Evolutionary conservation across 106 monocot species (phyloP).

Genomic region (Dendrobium nobile): DNA sequence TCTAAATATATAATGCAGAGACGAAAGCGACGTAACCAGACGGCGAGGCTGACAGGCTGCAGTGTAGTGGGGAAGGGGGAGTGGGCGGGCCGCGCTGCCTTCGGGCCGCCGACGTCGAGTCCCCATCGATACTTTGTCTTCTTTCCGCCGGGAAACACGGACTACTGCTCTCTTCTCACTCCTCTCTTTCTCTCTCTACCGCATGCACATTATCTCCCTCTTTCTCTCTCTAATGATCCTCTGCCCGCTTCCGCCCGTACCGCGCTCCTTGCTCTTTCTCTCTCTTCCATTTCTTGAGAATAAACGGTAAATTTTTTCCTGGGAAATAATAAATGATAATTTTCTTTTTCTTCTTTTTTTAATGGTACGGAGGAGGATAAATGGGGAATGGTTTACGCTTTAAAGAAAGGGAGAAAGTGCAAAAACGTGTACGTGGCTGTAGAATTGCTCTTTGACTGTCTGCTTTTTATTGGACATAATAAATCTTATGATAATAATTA

Average conservation of each 20-base stretch:
- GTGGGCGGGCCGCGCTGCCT: neutral
- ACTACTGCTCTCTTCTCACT: neutral
- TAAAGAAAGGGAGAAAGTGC: too few species aligned
- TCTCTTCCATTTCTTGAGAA: neutral
- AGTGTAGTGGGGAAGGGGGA: neutral
- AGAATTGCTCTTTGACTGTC: too few species aligned
- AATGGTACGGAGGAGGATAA: neutral
- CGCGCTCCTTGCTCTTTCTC: neutral
- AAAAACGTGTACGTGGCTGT: too few species aligned
- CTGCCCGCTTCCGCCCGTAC: neutral
- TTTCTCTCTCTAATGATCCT: slow-evolving; percentile 5
- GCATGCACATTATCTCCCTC: neutral
- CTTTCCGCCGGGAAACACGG: slow-evolving; percentile 9
- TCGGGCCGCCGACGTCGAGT: neutral
- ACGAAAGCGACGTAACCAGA: slow-evolving; percentile 10
- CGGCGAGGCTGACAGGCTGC: slow-evolving; percentile 5
- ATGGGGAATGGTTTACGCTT: too few species aligned
- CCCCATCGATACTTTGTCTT: neutral
- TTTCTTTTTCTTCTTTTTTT: neutral
- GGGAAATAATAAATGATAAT: neutral
- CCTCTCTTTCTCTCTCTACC: neutral
- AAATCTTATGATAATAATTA: too few species aligned
- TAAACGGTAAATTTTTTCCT: neutral
- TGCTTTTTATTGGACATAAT: too few species aligned
- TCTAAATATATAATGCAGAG: neutral